phyloP scores from a whole-genome alignment of 768 basidiomycete genomes.

The Macrolepiota dolichaula region DNA sequence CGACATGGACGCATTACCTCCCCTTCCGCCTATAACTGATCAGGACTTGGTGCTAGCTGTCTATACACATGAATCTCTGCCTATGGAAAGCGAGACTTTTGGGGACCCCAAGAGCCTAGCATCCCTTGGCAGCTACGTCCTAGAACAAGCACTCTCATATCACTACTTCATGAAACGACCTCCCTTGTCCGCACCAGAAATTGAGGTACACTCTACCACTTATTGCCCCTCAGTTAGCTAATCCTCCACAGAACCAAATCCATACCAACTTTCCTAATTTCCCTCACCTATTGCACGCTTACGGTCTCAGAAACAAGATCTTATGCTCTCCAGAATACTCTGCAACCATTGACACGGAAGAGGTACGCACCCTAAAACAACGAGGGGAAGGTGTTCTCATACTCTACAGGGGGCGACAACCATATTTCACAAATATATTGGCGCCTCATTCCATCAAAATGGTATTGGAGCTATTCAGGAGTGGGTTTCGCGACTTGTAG shows the following conservation, averaged over 20 bases:
- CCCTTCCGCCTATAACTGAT: constrained; percentile 55
- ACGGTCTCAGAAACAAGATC: constrained; percentile 51
- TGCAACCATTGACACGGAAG: constrained; percentile 16
- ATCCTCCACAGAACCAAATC: background rate
- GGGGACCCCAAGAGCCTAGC: constrained; percentile 60
- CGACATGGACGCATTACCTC: constrained; percentile 31
- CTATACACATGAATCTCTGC: constrained; percentile 45
- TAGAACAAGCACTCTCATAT: constrained; percentile 50
- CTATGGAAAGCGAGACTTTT: constrained; percentile 40
- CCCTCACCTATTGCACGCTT: constrained; percentile 22
- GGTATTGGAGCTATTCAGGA: constrained; percentile 45
- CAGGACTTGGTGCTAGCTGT: constrained; percentile 54
- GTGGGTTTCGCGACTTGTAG: constrained; percentile 60
- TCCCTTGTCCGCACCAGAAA: constrained; percentile 34
- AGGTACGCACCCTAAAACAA: constrained; percentile 14
- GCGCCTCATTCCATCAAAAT: constrained; percentile 59
- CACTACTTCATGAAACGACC: constrained; percentile 47
- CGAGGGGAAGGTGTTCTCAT: background rate
- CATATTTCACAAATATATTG: constrained; percentile 61
- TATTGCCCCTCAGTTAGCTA: background rate
- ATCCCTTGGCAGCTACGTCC: constrained; percentile 49
- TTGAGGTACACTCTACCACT: constrained; percentile 33
- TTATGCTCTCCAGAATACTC: constrained; percentile 40
- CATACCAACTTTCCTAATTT: background rate
- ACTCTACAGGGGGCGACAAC: constrained; percentile 46